phyloP scores from a whole-genome alignment of 345 rosid species.

The Pistacia integerrima region DNA sequence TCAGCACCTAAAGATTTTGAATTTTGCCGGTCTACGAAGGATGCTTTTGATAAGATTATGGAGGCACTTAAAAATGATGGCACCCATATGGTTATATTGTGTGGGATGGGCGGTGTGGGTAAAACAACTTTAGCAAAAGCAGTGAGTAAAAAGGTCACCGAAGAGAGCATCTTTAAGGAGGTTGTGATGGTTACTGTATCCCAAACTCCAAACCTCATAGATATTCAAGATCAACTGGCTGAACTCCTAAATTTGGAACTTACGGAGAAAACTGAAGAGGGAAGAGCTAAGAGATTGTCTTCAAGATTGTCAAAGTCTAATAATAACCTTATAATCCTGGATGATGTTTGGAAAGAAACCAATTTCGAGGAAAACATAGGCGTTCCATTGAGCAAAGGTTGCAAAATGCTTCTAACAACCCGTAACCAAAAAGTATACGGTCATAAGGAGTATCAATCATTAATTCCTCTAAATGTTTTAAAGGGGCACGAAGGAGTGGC shows the following conservation, averaged over 20 bases:
- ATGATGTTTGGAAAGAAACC: no score
- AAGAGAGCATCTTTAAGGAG: slow-evolving; percentile 5
- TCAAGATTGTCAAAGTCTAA: not conserved
- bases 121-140: slow-evolving; percentile 12
- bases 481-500: slow-evolving; percentile 7
- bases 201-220: not conserved
- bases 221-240: slow-evolving; percentile 16
- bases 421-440: not conserved
- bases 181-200: not conserved
- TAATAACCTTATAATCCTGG: no score
- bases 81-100: slow-evolving; percentile 6
- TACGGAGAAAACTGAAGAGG: not conserved
- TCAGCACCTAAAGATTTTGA: not conserved
- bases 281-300: slow-evolving; percentile 10
- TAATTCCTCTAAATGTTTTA: not conserved
- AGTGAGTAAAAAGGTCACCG: not conserved
- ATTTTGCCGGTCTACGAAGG: not conserved
- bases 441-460: not conserved
- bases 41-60: not conserved
- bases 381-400: not conserved
- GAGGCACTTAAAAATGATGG: not conserved
- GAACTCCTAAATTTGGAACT: not conserved
- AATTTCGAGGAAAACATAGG: no score
- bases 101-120: slow-evolving; percentile 16
- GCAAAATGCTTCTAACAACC: slow-evolving; percentile 13